Conservation (phyloP, 495 filamentous ascomycete genomes). For the Talaromyces proteolyticus region DNA sequence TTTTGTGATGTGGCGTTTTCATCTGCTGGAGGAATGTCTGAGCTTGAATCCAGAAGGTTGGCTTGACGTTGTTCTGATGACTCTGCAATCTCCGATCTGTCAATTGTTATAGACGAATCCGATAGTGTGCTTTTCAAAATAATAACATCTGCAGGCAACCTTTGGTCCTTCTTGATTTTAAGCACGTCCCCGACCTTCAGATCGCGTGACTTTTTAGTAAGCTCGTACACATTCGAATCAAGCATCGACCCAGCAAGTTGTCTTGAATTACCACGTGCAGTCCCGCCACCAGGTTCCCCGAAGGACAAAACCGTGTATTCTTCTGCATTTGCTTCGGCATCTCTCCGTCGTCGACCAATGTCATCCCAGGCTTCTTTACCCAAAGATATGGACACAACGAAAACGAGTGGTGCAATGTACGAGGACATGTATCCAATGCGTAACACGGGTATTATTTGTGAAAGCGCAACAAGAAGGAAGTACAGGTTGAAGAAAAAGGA, state of each 20-base stretch:
- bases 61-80: constrained; percentile 5
- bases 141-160: constrained; percentile 90
- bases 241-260: constrained; percentile 2
- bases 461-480: constrained; percentile 90
- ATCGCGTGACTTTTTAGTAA: constrained; percentile 76
- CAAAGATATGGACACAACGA: constrained; percentile 85
- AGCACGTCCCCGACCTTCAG: constrained; percentile 93
- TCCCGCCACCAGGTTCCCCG: constrained; percentile 30
- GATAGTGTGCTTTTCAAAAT: constrained; percentile 66
- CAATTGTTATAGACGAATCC: constrained; percentile 33
- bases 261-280: constrained; percentile 13
- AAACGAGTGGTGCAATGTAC: constrained; percentile 87
- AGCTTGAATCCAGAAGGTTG: background rate
- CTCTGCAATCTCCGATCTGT: background rate
- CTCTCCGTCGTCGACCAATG: constrained; percentile 74
- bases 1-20: background rate
- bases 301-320: constrained; percentile 76
- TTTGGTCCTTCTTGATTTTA: constrained; percentile 82
- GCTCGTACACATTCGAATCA: constrained; percentile 36
- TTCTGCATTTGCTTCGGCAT: constrained; percentile 93
- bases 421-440: constrained; percentile 93
- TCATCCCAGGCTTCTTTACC: constrained; percentile 97
- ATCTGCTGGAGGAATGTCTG: background rate
- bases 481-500: constrained; percentile 99
- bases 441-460: constrained; percentile 82